Base-by-base conservation (phyloP, 495 filamentous ascomycete genomes). In the Aspergillus wentii region DNA sequence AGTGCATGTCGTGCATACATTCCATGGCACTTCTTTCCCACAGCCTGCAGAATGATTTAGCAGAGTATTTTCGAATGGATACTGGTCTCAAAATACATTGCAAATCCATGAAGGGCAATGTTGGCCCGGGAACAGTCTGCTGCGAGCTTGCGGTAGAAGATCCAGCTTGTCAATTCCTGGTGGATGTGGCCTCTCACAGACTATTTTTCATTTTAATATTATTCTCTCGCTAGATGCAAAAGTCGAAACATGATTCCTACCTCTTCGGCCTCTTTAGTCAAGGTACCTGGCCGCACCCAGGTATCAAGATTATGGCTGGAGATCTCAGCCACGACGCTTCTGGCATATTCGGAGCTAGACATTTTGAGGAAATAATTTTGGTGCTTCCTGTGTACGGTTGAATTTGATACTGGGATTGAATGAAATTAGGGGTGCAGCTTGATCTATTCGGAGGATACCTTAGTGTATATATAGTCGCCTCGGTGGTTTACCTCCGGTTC, bases 141-240 rank as follows among this genome's bases (percentile, higher is more conserved):
- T 9, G 45, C 45, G 16, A 48, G 30, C 28, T 48, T 48, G 17
- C 45, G 45, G 22, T 33, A 48, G 40, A 48, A 43, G 11, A 48
- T 16, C 45, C 45, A 48, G 16, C 39, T 40, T 16, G 35, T 38
- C 17, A 48, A 30, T 31, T 48, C 33, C 31, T 48, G 31, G 18
- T 48, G 45, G 15, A 48, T 48, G 27, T 48, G 45, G 20, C 45
- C 45, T 42, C 45, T 20, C 13, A 48, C 15, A 15, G 40, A 48
- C 45, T 47, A 18, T 23, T 19, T 4, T 30, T n/a, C 26, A n/a
- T 9, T 29, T 29, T n/a, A 6, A 4, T n/a, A n/a, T 6, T 9
- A 13, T 5, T 25, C 22, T 25, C 10, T 25, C 10, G n/a, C n/a
- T n/a, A n/a, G n/a, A n/a, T n/a, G n/a, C n/a, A n/a, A n/a, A n/a